These are phyloP conservation scores for Blastomyces silverae DNA, from an alignment of 2,329 filamentous ascomycete species.

Conservation along the genomic window DNA sequence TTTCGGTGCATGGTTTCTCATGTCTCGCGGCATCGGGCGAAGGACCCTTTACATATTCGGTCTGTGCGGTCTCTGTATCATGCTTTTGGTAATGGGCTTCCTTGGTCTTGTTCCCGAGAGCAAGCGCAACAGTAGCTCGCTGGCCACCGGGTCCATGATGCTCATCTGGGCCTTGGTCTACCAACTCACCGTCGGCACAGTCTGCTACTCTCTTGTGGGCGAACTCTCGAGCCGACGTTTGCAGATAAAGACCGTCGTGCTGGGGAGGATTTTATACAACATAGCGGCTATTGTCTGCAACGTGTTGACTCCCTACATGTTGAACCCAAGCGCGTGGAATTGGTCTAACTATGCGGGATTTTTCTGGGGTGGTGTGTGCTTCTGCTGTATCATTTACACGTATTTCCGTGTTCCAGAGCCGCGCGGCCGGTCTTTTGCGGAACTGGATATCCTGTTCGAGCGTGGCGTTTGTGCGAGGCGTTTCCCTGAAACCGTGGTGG, in stretches of 20 bases:
- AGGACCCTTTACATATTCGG: slow-evolving; percentile 70
- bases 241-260: slow-evolving; percentile 84
- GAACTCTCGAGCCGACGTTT: slow-evolving; percentile 76
- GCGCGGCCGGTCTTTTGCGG: slow-evolving; percentile 70
- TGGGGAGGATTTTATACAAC: slow-evolving; percentile 75
- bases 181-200: slow-evolving; percentile 79
- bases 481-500: slow-evolving; percentile 43
- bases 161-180: slow-evolving; percentile 75
- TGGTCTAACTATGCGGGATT: slow-evolving; percentile 85
- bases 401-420: slow-evolving; percentile 79
- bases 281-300: slow-evolving; percentile 74
- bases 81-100: slow-evolving; percentile 81
- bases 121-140: slow-evolving; percentile 55
- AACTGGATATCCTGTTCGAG: slow-evolving; percentile 80
- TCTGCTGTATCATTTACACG: slow-evolving; percentile 71
- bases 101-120: slow-evolving; percentile 62
- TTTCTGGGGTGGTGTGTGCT: slow-evolving; percentile 79
- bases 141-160: slow-evolving; percentile 82
- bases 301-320: slow-evolving; percentile 84
- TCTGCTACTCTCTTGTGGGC: slow-evolving; percentile 80
- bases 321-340: slow-evolving; percentile 79
- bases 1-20: slow-evolving; percentile 73
- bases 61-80: slow-evolving; percentile 62
- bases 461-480: slow-evolving; percentile 62
- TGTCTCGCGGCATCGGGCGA: slow-evolving; percentile 67